These are phyloP conservation scores for Nicotiana knightiana DNA, from an alignment of 257 asterid species.

Conservation along the genomic window DNA sequence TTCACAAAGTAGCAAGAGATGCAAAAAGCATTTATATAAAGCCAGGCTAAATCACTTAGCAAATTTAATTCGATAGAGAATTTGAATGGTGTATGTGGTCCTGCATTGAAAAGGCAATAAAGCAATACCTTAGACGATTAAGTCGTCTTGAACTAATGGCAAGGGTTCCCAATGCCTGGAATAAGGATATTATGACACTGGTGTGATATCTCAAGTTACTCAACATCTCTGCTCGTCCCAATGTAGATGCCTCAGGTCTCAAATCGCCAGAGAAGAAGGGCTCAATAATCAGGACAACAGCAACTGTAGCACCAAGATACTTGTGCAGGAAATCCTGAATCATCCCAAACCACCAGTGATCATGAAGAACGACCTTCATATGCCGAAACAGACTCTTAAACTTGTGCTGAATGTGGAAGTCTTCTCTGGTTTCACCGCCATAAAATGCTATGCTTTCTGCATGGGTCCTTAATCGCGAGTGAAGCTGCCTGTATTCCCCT, in stretches of 20 bases:
- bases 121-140: conserved; percentile 85
- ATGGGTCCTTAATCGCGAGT: conserved; percentile 94
- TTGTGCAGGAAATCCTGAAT: conserved; percentile 92
- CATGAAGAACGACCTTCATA: conserved; percentile 87
- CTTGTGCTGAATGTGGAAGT: conserved; percentile 81
- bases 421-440: conserved; percentile 96
- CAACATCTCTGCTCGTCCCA: conserved; percentile 99
- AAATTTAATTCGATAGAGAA: not conserved
- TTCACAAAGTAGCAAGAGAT: not conserved
- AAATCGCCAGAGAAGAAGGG: conserved; percentile 93
- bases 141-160: conserved; percentile 93
- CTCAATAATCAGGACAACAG: conserved; percentile 94
- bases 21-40: not conserved
- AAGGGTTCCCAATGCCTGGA: conserved; percentile 94
- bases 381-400: conserved; percentile 72
- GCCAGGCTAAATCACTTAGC: not conserved
- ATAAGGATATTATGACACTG: conserved; percentile 87
- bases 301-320: conserved; percentile 99
- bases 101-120: conserved; percentile 4
- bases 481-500: conserved; percentile 98
- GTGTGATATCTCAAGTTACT: conserved; percentile 99
- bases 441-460: conserved; percentile 98
- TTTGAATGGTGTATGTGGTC: not conserved
- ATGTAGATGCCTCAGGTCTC: conserved; percentile 87
- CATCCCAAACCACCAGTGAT: conserved; percentile 99